These are phyloP conservation scores for Populus alba DNA, from an alignment of 345 rosid species.

Conservation along the genomic window DNA sequence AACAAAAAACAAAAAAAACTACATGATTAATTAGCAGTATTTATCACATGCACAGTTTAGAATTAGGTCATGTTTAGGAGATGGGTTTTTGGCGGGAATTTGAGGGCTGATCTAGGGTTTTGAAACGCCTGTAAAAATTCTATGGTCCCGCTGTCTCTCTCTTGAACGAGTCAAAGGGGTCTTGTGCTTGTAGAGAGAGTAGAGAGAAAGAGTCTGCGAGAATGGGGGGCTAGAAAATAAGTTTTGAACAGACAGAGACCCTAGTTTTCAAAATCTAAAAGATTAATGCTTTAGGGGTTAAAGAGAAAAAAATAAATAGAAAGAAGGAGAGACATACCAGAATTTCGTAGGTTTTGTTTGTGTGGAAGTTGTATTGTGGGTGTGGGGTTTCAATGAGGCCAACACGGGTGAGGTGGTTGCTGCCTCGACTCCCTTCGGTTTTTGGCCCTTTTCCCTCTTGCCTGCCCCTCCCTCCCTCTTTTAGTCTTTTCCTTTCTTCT, in stretches of 20 bases:
- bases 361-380: not conserved
- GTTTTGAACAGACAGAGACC: conserved; percentile 33
- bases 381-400: conserved; percentile 2
- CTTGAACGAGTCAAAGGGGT: not conserved
- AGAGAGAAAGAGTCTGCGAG: not conserved
- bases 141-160: conserved; percentile 14
- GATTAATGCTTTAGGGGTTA: conserved; percentile 3
- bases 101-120: conserved; percentile 35
- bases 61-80: not conserved
- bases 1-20: not conserved
- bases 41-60: not conserved
- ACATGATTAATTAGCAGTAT: not conserved
- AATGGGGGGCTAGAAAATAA: conserved; percentile 17
- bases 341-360: not conserved
- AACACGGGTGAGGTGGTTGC: conserved; percentile 8
- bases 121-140: not conserved
- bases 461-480: not conserved
- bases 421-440: conserved; percentile 7
- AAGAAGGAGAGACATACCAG: conserved; percentile 27
- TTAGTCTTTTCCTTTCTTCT: not conserved
- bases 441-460: conserved; percentile 11
- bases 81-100: conserved; percentile 36
- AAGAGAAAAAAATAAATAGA: not conserved
- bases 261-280: conserved; percentile 15
- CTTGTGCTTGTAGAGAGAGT: not conserved